Percentiles rank a stretch among this genome's conserved stretches.
Conservation (phyloP, 257 asterid species). For the Euphrasia confusa region DNA sequence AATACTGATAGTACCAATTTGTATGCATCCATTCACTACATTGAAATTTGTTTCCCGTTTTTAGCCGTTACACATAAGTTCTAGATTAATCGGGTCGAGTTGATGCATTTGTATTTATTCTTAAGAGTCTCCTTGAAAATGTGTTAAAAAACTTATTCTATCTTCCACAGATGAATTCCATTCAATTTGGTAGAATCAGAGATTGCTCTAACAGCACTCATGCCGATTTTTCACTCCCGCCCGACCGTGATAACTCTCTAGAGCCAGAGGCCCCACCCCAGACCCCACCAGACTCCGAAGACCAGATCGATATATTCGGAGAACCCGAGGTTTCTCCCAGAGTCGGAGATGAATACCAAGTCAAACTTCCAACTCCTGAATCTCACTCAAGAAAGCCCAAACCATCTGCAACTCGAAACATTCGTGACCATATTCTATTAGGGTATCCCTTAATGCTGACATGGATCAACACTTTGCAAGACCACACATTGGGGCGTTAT, state of each 20-base stretch:
- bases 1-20: not conserved
- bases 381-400: slow-evolving; percentile 14
- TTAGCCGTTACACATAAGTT: not conserved
- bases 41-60: not conserved
- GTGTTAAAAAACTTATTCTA: too few relatives aligned
- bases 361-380: slow-evolving; percentile 40
- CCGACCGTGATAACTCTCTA: slow-evolving; percentile 28
- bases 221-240: slow-evolving; percentile 23
- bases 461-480: slow-evolving; percentile 23
- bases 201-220: slow-evolving; percentile 25
- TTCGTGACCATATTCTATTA: slow-evolving; percentile 14
- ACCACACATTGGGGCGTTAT: slow-evolving; percentile 7
- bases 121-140: too few relatives aligned
- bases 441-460: slow-evolving; percentile 41
- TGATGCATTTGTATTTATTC: too few relatives aligned
- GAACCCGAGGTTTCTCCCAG: slow-evolving; percentile 49
- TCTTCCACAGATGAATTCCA: slow-evolving; percentile 35
- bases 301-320: slow-evolving; percentile 28
- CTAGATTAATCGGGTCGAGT: too few relatives aligned
- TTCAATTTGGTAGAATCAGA: slow-evolving; percentile 20
- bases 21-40: not conserved
- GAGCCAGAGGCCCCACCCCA: slow-evolving; percentile 37
- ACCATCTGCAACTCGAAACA: not conserved
- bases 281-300: slow-evolving; percentile 24
- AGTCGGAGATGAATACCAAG: slow-evolving; percentile 64